Evolutionary conservation across 2,329 filamentous ascomycete genomes (phyloP).

Genomic region (Ophiostoma sp.): DNA sequence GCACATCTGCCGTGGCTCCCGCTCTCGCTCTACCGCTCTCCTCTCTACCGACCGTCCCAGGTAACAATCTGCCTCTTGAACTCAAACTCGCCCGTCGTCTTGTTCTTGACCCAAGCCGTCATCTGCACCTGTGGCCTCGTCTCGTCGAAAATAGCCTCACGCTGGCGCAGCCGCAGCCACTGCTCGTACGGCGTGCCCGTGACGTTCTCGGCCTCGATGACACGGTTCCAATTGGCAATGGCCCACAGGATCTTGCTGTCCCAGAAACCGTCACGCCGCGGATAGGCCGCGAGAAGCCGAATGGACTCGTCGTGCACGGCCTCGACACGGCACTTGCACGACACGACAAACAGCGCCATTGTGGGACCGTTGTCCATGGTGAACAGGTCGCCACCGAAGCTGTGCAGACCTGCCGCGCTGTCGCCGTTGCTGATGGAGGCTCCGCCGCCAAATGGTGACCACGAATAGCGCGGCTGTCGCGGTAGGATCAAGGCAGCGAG

Average conservation of each 20-base stretch:
- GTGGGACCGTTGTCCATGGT: constrained; percentile 44
- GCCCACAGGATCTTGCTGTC: constrained; percentile 40
- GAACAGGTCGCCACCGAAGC: constrained; percentile 35
- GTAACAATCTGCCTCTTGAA: constrained; percentile 17
- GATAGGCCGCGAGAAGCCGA: constrained; percentile 38
- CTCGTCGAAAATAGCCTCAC: constrained; percentile 23
- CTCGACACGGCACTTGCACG: constrained; percentile 39
- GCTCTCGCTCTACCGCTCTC: background rate
- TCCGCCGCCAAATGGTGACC: constrained; percentile 9
- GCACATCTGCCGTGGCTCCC: background rate
- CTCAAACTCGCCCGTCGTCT: constrained; percentile 17
- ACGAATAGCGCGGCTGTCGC: constrained; percentile 25
- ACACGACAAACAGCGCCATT: constrained; percentile 40
- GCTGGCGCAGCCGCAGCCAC: constrained; percentile 24
- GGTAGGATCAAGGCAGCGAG: constrained; percentile 37
- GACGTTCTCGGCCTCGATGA: constrained; percentile 32
- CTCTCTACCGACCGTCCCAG: constrained; percentile 16
- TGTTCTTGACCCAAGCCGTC: constrained; percentile 20
- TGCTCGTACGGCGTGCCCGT: constrained; percentile 36
- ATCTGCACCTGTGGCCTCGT: constrained; percentile 21
- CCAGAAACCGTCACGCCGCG: constrained; percentile 41
- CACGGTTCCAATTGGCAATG: constrained; percentile 31
- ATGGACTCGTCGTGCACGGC: constrained; percentile 37
- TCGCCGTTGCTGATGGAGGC: constrained; percentile 1
- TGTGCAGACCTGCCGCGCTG: background rate